These are phyloP conservation scores for Candida tibetensis DNA, from an alignment of 805 yeast genomes.

Conservation along the genomic window DNA sequence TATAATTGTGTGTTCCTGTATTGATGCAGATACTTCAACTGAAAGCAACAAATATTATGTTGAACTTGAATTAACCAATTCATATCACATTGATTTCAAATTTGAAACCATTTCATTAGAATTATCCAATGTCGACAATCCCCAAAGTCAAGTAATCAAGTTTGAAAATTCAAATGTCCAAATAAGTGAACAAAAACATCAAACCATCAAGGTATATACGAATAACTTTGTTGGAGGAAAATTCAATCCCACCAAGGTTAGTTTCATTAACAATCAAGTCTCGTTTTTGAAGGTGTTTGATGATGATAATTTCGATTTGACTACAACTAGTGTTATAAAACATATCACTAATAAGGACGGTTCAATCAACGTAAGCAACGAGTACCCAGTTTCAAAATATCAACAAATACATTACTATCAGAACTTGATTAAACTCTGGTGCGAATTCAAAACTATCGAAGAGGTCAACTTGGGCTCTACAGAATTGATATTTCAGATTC, in stretches of 20 bases:
- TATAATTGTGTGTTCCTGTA: conserved; percentile 32
- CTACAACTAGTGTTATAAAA: conserved; percentile 8
- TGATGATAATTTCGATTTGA: conserved; percentile 4
- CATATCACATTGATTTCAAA: conserved; percentile 21
- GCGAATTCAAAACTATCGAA: conserved; percentile 25
- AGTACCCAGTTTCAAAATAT: neutral
- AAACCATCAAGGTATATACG: conserved; percentile 19
- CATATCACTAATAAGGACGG: conserved; percentile 2
- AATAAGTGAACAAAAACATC: conserved; percentile 7
- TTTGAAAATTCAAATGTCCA: conserved; percentile 10
- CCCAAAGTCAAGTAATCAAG: neutral
- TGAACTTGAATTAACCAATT: conserved; percentile 30
- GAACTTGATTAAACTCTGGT: conserved; percentile 21
- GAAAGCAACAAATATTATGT: conserved; percentile 36
- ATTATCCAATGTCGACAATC: conserved; percentile 12
- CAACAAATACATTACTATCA: conserved; percentile 13
- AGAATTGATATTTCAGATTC: conserved; percentile 22
- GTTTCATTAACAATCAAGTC: conserved; percentile 18
- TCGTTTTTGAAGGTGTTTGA: conserved; percentile 15
- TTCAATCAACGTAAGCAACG: neutral
- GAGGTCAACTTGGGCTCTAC: conserved; percentile 28
- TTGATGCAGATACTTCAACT: conserved; percentile 26
- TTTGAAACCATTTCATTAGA: conserved; percentile 20
- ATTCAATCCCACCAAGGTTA: conserved; percentile 22
- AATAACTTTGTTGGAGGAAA: conserved; percentile 32